Percentiles rank a stretch among this genome's conserved stretches.
Conservation (phyloP, 306 rosid genomes). For the Lathyrus oleraceus region DNA sequence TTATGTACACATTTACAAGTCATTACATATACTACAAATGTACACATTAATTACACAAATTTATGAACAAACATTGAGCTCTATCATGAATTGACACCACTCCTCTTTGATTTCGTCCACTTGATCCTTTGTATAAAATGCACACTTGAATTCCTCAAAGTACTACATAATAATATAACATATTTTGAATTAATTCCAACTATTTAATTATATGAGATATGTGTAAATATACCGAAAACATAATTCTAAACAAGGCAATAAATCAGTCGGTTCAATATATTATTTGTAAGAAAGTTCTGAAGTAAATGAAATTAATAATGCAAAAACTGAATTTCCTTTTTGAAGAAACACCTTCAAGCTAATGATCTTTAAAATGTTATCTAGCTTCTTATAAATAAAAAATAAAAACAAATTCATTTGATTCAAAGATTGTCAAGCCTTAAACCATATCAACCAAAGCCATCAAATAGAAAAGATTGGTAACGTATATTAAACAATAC, state of each 20-base stretch:
- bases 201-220: too few relatives aligned
- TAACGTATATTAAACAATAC: background rate
- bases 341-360: background rate
- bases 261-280: constrained; percentile 1
- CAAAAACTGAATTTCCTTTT: background rate
- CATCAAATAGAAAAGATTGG: constrained; percentile 5
- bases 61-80: too few relatives aligned
- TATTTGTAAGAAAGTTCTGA: background rate
- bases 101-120: too few relatives aligned
- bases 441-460: background rate
- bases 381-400: background rate
- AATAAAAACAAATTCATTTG: background rate
- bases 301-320: background rate
- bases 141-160: too few relatives aligned
- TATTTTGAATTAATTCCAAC: too few relatives aligned
- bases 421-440: constrained; percentile 5
- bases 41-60: too few relatives aligned
- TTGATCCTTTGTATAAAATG: too few relatives aligned
- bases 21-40: too few relatives aligned
- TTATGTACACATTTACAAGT: too few relatives aligned
- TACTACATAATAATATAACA: too few relatives aligned
- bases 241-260: background rate
- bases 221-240: background rate
- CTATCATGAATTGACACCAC: too few relatives aligned
- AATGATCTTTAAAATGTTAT: background rate